Conservation (phyloP, 2,329 filamentous ascomycete genomes). For the Aspergillus sp. region DNA sequence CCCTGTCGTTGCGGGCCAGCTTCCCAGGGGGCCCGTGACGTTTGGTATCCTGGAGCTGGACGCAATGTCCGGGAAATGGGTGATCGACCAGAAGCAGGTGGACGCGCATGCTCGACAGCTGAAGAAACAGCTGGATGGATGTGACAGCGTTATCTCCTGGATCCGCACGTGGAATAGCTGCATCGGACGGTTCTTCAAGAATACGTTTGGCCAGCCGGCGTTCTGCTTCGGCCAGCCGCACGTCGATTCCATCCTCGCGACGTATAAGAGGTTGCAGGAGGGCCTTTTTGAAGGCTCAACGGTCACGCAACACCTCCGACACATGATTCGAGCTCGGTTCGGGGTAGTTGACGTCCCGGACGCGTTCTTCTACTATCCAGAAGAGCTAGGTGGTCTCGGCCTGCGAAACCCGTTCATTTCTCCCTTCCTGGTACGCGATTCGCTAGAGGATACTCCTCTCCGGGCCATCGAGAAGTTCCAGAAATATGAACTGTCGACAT, state of each 20-base stretch:
- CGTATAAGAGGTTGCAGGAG: constrained; percentile 48
- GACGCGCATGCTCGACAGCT: constrained; percentile 41
- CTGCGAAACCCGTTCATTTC: constrained; percentile 49
- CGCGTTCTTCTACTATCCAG: constrained; percentile 49
- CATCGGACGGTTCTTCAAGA: constrained; percentile 51
- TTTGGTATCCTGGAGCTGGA: constrained; percentile 53
- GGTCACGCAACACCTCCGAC: constrained; percentile 52
- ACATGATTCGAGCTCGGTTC: constrained; percentile 51
- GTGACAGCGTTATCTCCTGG: constrained; percentile 54
- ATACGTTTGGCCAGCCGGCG: constrained; percentile 52
- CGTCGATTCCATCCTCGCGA: constrained; percentile 48
- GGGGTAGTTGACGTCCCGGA: constrained; percentile 43
- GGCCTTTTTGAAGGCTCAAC: constrained; percentile 42
- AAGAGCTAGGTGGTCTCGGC: constrained; percentile 47
- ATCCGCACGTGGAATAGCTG: constrained; percentile 58
- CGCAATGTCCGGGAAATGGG: constrained; percentile 32
- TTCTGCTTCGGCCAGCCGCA: constrained; percentile 51
- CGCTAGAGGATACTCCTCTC: constrained; percentile 21
- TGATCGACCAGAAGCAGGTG: constrained; percentile 39
- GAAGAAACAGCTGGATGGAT: constrained; percentile 37
- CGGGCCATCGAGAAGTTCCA: constrained; percentile 24
- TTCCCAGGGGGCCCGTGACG: constrained; percentile 51
- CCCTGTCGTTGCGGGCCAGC: constrained; percentile 24
- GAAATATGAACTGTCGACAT: constrained; percentile 21
- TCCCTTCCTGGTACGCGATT: constrained; percentile 38